These are phyloP conservation scores for Curvularia lunata DNA, from an alignment of 2,329 filamentous ascomycete genomes.

Conservation along the genomic window DNA sequence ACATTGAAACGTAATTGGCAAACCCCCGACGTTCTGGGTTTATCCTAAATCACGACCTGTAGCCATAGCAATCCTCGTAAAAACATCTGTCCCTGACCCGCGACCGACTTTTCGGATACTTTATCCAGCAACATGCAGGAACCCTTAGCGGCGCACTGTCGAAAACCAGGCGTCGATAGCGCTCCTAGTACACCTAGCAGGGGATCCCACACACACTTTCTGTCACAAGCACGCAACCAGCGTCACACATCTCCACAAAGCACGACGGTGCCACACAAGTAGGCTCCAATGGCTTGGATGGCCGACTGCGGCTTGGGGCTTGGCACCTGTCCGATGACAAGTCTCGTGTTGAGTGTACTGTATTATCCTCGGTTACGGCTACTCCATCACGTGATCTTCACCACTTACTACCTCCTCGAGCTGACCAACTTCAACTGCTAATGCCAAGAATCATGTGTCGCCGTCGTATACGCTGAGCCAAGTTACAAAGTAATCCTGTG, in stretches of 20 bases:
- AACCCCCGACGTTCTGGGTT: not conserved
- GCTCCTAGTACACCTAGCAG: not conserved
- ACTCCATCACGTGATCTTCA: slow-evolving; percentile 6
- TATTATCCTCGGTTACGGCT: slow-evolving; percentile 14
- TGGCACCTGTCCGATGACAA: not conserved
- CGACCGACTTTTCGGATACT: not conserved
- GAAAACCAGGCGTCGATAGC: not conserved
- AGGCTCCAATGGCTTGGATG: not conserved
- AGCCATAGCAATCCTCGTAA: not conserved
- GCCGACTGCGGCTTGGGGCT: not conserved
- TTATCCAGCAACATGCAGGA: not conserved
- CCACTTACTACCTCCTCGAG: not conserved
- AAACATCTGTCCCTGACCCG: not conserved
- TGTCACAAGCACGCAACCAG: not conserved
- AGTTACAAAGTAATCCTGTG: too few species aligned
- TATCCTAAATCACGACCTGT: not conserved
- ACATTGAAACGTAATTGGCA: not conserved
- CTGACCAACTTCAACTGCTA: not conserved
- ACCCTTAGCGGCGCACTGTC: not conserved
- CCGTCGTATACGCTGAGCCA: not conserved
- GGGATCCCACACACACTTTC: not conserved
- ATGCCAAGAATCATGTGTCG: not conserved
- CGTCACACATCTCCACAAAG: not conserved
- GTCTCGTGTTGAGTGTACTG: not conserved
- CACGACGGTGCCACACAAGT: not conserved